Evolutionary conservation across 805 yeast species (phyloP).

Genomic region (Starmerella tilneyi): DNA sequence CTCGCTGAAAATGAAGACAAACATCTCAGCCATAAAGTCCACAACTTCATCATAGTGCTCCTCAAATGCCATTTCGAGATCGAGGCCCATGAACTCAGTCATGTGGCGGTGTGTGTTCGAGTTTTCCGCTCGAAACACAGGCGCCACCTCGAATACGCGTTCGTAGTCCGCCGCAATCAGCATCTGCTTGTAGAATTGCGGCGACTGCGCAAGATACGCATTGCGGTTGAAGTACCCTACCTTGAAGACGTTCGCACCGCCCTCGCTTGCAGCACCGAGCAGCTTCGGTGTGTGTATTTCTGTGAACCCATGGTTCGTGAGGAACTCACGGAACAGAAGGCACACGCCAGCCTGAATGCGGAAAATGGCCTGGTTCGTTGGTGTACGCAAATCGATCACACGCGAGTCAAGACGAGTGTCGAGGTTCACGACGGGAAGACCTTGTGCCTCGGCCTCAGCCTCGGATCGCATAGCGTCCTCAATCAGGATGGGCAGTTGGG

Average conservation of each 20-base stretch:
- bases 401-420: constrained; percentile 93
- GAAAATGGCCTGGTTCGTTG: constrained; percentile 95
- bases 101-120: constrained; percentile 98
- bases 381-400: constrained; percentile 92
- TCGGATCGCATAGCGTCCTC: constrained; percentile 97
- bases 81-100: constrained; percentile 97
- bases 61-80: constrained; percentile 95
- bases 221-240: constrained; percentile 83
- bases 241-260: constrained; percentile 95
- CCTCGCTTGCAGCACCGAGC: constrained; percentile 92
- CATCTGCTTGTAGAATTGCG: constrained; percentile 96
- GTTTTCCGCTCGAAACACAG: constrained; percentile 98
- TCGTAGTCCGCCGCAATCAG: constrained; percentile 97
- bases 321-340: constrained; percentile 78
- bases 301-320: constrained; percentile 54
- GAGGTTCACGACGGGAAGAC: constrained; percentile 86
- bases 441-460: constrained; percentile 68
- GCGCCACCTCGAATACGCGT: constrained; percentile 90
- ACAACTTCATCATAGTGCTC: constrained; percentile 93
- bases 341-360: constrained; percentile 86
- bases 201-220: constrained; percentile 94
- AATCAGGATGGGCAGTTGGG: constrained; percentile 81
- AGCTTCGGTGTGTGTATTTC: constrained; percentile 96
- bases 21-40: constrained; percentile 55
- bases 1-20: constrained; percentile 78